These are phyloP conservation scores for Kondoa malvinella DNA, from an alignment of 768 basidiomycete genomes.

Conservation along the genomic window DNA sequence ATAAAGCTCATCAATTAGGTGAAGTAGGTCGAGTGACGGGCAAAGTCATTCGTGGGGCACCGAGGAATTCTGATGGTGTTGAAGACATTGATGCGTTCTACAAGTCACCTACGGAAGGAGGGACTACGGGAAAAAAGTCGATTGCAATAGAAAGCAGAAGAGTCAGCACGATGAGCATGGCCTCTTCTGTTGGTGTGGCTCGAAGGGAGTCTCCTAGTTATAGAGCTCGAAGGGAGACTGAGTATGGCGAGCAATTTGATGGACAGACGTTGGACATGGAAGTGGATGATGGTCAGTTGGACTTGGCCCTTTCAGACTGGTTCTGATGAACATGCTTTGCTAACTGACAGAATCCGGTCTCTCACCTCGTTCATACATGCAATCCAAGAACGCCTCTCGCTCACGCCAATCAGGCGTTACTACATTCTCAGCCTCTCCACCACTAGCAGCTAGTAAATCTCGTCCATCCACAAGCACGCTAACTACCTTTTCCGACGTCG, in stretches of 20 bases:
- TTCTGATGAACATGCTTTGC: too few relatives aligned
- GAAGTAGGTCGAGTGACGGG: conserved; percentile 1
- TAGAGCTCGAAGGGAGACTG: background rate
- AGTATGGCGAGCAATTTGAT: background rate
- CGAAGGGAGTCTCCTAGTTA: background rate
- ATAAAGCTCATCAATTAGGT: background rate
- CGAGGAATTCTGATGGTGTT: conserved; percentile 27
- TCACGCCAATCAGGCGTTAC: background rate
- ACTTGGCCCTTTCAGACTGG: background rate
- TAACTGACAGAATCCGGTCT: background rate
- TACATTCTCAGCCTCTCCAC: background rate
- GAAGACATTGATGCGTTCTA: conserved; percentile 33
- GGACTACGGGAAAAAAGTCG: background rate
- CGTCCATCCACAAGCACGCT: background rate
- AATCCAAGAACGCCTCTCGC: background rate
- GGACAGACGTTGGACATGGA: conserved; percentile 12
- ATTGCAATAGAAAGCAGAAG: conserved; percentile 2
- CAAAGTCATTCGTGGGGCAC: background rate
- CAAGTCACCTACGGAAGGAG: conserved; percentile 21
- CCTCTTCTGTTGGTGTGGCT: background rate
- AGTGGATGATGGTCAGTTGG: conserved; percentile 12
- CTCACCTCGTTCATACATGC: background rate
- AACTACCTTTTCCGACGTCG: background rate
- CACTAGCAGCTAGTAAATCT: background rate
- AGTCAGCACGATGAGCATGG: background rate